Conservation (phyloP, 1,284 basidiomycete genomes). For the Heliocybe sulcata region DNA sequence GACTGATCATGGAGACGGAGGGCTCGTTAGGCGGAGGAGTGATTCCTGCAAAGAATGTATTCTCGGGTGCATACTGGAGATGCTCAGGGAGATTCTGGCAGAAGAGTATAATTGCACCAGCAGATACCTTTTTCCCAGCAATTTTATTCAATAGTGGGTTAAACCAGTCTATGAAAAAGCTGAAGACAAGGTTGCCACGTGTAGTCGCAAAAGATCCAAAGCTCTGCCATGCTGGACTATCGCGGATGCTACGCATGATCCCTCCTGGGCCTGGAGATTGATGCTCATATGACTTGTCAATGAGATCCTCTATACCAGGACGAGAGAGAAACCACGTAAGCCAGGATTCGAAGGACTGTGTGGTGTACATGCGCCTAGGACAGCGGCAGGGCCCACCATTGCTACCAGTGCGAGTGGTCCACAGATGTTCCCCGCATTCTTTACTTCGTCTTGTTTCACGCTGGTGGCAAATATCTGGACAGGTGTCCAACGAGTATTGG, state of each 20-base stretch:
- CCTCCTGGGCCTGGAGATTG: not conserved
- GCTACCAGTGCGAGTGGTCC: not conserved
- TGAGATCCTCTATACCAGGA: not conserved
- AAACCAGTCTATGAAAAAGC: not conserved
- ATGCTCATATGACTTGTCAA: not conserved
- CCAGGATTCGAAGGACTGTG: too few species aligned
- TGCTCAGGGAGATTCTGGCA: not conserved
- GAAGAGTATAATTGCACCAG: not conserved
- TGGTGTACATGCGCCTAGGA: not conserved
- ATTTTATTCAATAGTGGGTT: not conserved
- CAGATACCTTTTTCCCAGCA: not conserved
- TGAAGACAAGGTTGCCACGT: not conserved
- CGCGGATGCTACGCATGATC: not conserved
- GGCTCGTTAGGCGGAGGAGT: not conserved
- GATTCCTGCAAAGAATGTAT: not conserved
- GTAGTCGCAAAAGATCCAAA: not conserved
- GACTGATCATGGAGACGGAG: not conserved
- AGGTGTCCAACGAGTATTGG: not conserved
- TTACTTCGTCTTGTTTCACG: not conserved
- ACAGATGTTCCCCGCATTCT: not conserved
- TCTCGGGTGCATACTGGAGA: not conserved
- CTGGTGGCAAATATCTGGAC: not conserved
- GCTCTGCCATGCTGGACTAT: not conserved
- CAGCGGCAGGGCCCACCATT: not conserved
- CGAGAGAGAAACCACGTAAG: not conserved